Percentiles rank a stretch among this genome's conserved stretches.
These are phyloP conservation scores for Termitomyces sp. DNA, from an alignment of 768 basidiomycete genomes.

Conservation along the genomic window DNA sequence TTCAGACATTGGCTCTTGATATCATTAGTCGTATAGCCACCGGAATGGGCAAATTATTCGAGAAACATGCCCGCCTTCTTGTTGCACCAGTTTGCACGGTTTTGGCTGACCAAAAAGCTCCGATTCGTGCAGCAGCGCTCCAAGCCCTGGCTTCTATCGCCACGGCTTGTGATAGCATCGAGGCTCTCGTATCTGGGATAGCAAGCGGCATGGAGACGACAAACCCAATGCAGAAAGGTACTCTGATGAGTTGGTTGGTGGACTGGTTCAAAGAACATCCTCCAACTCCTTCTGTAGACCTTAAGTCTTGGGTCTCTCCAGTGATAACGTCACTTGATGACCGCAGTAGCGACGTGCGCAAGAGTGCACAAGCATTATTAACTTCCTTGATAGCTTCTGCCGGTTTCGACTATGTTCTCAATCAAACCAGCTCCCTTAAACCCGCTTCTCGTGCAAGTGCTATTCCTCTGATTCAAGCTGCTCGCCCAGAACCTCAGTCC, in stretches of 20 bases:
- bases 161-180: conserved; percentile 77
- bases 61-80: conserved; percentile 79
- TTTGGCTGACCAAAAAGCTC: conserved; percentile 89
- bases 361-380: conserved; percentile 79
- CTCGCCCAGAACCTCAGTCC: conserved; percentile 41
- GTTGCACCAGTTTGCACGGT: conserved; percentile 74
- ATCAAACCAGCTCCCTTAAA: conserved; percentile 82
- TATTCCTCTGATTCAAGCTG: conserved; percentile 83
- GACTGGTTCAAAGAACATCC: conserved; percentile 73
- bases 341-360: conserved; percentile 85
- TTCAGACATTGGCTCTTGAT: conserved; percentile 86
- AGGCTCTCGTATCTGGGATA: conserved; percentile 74
- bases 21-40: conserved; percentile 85
- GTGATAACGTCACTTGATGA: conserved; percentile 84
- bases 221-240: conserved; percentile 84
- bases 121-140: conserved; percentile 72
- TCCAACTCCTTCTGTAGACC: conserved; percentile 51
- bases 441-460: conserved; percentile 85
- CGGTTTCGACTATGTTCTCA: conserved; percentile 83
- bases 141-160: conserved; percentile 80
- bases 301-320: conserved; percentile 59
- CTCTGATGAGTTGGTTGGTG: conserved; percentile 71
- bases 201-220: conserved; percentile 75
- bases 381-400: conserved; percentile 67
- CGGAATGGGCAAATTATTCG: conserved; percentile 95